These are phyloP conservation scores for Termitomyces sp. DNA, from an alignment of 768 basidiomycete genomes.

Conservation along the genomic window DNA sequence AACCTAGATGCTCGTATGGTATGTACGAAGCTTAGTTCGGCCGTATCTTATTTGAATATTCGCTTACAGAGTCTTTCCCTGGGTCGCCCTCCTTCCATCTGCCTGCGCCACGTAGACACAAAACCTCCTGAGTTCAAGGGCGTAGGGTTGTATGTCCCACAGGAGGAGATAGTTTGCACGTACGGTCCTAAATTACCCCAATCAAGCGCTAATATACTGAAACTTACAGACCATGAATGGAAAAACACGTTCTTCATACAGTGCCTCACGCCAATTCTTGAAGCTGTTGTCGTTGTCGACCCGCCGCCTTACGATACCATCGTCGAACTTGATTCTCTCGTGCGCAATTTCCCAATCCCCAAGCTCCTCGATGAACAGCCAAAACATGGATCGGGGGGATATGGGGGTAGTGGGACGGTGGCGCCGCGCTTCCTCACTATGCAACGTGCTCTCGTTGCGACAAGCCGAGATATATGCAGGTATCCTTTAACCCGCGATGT, in stretches of 20 bases:
- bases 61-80: slow-evolving; percentile 55
- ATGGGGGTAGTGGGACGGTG: slow-evolving; percentile 10
- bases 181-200: not conserved
- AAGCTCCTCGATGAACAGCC: slow-evolving; percentile 40
- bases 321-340: slow-evolving; percentile 44
- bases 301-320: slow-evolving; percentile 47
- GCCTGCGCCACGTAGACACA: slow-evolving; percentile 58
- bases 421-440: slow-evolving; percentile 51
- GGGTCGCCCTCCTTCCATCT: slow-evolving; percentile 67
- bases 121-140: slow-evolving; percentile 48
- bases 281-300: slow-evolving; percentile 48
- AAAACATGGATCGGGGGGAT: slow-evolving; percentile 14
- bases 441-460: slow-evolving; percentile 57
- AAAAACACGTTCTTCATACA: slow-evolving; percentile 60
- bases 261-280: slow-evolving; percentile 59
- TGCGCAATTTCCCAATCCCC: slow-evolving; percentile 54
- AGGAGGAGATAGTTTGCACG: slow-evolving; percentile 48
- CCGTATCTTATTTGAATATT: not conserved
- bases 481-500: not conserved
- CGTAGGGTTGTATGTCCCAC: slow-evolving; percentile 40
- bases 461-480: slow-evolving; percentile 60
- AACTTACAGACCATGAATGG: slow-evolving; percentile 63
- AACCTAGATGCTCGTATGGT: slow-evolving; percentile 70
- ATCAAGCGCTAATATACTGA: slow-evolving; percentile 18
- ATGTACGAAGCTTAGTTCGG: not conserved